phyloP scores from a whole-genome alignment of 2,329 filamentous ascomycete genomes.

The Hirsutella rhossiliensis region DNA sequence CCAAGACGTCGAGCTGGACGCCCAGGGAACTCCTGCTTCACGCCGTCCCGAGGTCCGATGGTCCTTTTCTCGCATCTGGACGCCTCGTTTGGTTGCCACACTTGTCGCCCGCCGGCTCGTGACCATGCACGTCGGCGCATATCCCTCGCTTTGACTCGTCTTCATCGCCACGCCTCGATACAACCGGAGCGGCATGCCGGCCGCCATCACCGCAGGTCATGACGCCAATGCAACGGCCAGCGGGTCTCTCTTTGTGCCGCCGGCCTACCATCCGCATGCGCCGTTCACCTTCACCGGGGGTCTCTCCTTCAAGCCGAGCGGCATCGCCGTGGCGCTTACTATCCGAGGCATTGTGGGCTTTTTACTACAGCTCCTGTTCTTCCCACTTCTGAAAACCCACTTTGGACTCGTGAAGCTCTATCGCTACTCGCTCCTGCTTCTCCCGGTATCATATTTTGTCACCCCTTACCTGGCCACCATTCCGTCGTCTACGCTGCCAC shows the following conservation, averaged over 20 bases:
- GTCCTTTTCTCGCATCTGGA: too few species aligned
- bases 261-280: conserved; percentile 37
- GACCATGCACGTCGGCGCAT: conserved; percentile 40
- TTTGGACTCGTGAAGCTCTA: conserved; percentile 60
- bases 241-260: conserved; percentile 62
- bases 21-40: background rate
- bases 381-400: conserved; percentile 53
- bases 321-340: conserved; percentile 67
- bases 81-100: conserved; percentile 26
- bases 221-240: conserved; percentile 44
- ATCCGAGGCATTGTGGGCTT: conserved; percentile 69
- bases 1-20: conserved; percentile 1
- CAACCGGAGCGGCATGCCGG: too few species aligned
- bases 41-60: too few species aligned
- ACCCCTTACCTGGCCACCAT: conserved; percentile 62
- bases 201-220: background rate
- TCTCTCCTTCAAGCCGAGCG: conserved; percentile 57
- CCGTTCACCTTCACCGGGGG: conserved; percentile 61
- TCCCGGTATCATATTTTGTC: conserved; percentile 57
- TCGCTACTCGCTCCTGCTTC: conserved; percentile 55
- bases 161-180: conserved; percentile 49
- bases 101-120: conserved; percentile 40
- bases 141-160: conserved; percentile 52
- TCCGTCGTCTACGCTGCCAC: conserved; percentile 36
- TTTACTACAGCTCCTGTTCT: conserved; percentile 45